phyloP scores from a whole-genome alignment of 1,284 basidiomycete species.

The Bjerkandera adusta region DNA sequence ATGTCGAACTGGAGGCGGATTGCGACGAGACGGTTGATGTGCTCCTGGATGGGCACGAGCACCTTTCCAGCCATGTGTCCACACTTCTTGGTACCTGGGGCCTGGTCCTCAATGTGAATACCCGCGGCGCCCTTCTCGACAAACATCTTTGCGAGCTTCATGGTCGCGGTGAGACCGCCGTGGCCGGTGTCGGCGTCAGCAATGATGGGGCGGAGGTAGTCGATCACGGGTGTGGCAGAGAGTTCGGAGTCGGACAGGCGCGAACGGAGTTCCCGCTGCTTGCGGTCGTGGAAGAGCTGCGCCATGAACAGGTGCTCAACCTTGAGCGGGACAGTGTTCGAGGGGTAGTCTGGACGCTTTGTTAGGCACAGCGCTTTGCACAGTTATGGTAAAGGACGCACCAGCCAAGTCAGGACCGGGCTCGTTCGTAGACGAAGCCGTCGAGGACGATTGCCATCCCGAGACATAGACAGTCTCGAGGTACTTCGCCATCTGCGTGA shows the following conservation, averaged over 20 bases:
- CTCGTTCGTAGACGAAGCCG: slow-evolving; percentile 89
- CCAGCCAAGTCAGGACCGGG: slow-evolving; percentile 98
- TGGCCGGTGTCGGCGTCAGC: slow-evolving; percentile 71
- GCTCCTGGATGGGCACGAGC: slow-evolving; percentile 57
- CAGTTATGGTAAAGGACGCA: slow-evolving; percentile 31
- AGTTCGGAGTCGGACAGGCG: slow-evolving; percentile 74
- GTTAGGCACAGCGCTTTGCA: no score
- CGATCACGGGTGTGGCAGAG: slow-evolving; percentile 56
- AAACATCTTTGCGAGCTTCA: slow-evolving; percentile 79
- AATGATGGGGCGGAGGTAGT: slow-evolving; percentile 68
- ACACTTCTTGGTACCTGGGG: slow-evolving; percentile 70
- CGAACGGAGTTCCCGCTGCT: slow-evolving; percentile 78
- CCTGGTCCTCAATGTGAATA: slow-evolving; percentile 82
- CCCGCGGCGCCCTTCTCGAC: slow-evolving; percentile 73
- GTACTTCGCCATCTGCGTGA: slow-evolving; percentile 98
- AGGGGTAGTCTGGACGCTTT: slow-evolving; percentile 90
- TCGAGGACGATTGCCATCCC: slow-evolving; percentile 95
- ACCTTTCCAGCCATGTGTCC: slow-evolving; percentile 80
- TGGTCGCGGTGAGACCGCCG: slow-evolving; percentile 60
- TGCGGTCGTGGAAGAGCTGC: slow-evolving; percentile 87
- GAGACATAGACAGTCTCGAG: slow-evolving; percentile 98
- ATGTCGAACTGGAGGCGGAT: slow-evolving; percentile 80
- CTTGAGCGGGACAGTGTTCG: slow-evolving; percentile 92
- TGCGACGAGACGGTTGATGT: slow-evolving; percentile 78
- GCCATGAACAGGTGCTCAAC: slow-evolving; percentile 88